phyloP scores from a whole-genome alignment of 768 basidiomycete species.

The Amanita subjunquillea region DNA sequence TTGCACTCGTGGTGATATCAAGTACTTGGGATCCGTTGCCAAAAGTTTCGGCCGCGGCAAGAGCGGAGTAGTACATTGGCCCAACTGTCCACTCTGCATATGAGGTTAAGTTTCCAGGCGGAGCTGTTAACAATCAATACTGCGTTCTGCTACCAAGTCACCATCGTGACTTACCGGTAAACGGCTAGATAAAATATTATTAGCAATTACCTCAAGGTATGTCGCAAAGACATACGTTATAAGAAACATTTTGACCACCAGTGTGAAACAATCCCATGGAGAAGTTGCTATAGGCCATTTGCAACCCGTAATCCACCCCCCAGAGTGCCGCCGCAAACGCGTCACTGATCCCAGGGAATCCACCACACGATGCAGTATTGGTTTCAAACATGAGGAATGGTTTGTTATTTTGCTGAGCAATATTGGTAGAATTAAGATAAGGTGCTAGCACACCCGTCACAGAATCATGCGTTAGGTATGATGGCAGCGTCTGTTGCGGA shows the following conservation, averaged over 20 bases:
- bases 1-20: slow-evolving; percentile 49
- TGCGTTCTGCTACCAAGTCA: background rate
- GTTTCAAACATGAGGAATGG: slow-evolving; percentile 65
- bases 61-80: slow-evolving; percentile 64
- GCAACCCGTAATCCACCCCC: slow-evolving; percentile 53
- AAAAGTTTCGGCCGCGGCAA: slow-evolving; percentile 61
- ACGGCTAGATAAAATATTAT: slow-evolving; percentile 35
- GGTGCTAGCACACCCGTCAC: slow-evolving; percentile 35
- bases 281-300: slow-evolving; percentile 51
- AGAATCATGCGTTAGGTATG: slow-evolving; percentile 51
- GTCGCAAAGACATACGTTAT: slow-evolving; percentile 39
- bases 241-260: slow-evolving; percentile 59
- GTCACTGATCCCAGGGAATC: slow-evolving; percentile 54
- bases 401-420: slow-evolving; percentile 31
- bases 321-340: slow-evolving; percentile 57
- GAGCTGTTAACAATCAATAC: slow-evolving; percentile 35
- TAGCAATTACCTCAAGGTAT: slow-evolving; percentile 15
- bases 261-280: slow-evolving; percentile 45
- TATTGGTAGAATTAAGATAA: slow-evolving; percentile 39
- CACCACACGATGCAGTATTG: slow-evolving; percentile 61
- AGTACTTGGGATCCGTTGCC: slow-evolving; percentile 56
- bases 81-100: slow-evolving; percentile 70
- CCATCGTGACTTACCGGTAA: slow-evolving; percentile 35
- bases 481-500: slow-evolving; percentile 37
- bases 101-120: slow-evolving; percentile 44